Evolutionary conservation across 768 basidiomycete genomes (phyloP).

Genomic region (Pulveroboletus sp.): DNA sequence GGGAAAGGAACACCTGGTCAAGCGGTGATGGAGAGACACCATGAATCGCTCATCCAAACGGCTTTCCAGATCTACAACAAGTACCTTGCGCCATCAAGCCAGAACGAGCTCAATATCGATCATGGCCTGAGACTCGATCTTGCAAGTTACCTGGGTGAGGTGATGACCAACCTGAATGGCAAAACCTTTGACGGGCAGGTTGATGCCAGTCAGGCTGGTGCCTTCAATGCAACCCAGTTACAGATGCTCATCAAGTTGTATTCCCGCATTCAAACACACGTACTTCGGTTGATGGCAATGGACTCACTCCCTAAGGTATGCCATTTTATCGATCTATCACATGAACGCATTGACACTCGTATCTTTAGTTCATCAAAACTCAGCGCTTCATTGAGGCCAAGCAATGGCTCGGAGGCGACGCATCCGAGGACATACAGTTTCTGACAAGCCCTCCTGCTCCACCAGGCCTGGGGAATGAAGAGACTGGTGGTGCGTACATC

Average conservation of each 20-base stretch:
- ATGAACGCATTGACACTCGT: constrained; percentile 8
- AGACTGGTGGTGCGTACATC: constrained; percentile 80
- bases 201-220: constrained; percentile 72
- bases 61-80: constrained; percentile 93
- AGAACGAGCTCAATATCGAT: constrained; percentile 96
- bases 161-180: constrained; percentile 72
- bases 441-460: constrained; percentile 58
- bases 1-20: constrained; percentile 62
- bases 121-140: constrained; percentile 94
- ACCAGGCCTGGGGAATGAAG: constrained; percentile 65
- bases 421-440: constrained; percentile 57
- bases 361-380: constrained; percentile 77
- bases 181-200: constrained; percentile 76
- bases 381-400: constrained; percentile 75
- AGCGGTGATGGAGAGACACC: constrained; percentile 94
- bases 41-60: constrained; percentile 90
- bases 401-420: constrained; percentile 74
- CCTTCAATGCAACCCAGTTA: constrained; percentile 92
- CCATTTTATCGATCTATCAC: constrained; percentile 1
- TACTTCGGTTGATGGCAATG: constrained; percentile 96
- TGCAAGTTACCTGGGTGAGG: constrained; percentile 87
- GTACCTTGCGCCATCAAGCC: constrained; percentile 93
- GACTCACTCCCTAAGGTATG: constrained; percentile 96
- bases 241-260: constrained; percentile 91
- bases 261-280: constrained; percentile 93